A percentile compares a stretch with the other conserved stretches of the same genome.
Evolutionary conservation across 495 filamentous ascomycete species (phyloP).

Genomic region (Penicillium goetzii): DNA sequence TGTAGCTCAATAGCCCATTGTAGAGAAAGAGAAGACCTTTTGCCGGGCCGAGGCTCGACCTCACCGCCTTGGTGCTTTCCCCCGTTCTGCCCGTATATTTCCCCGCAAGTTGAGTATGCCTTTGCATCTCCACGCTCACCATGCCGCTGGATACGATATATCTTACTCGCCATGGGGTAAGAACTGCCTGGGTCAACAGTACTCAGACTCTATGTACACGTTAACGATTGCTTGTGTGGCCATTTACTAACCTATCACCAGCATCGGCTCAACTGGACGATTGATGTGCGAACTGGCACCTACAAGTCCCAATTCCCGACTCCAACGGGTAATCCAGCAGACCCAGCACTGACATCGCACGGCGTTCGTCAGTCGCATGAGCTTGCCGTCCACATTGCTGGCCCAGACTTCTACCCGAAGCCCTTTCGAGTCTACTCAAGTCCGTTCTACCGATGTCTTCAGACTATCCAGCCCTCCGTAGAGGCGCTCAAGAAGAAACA

Average conservation of each 20-base stretch:
- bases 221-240: not conserved
- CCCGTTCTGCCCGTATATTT: constrained; percentile 24
- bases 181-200: constrained; percentile 29
- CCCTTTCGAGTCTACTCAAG: constrained; percentile 72
- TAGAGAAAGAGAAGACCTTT: not conserved
- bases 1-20: not conserved
- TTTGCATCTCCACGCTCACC: constrained; percentile 5
- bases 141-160: constrained; percentile 79
- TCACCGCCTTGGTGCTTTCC: constrained; percentile 26
- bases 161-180: constrained; percentile 82
- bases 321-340: constrained; percentile 82
- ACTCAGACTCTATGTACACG: not conserved
- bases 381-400: constrained; percentile 66
- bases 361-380: constrained; percentile 84
- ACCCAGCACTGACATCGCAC: constrained; percentile 84
- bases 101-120: constrained; percentile 22
- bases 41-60: constrained; percentile 22
- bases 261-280: constrained; percentile 89
- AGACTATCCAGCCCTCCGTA: constrained; percentile 77
- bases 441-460: constrained; percentile 90
- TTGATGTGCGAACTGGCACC: constrained; percentile 74
- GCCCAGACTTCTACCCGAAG: constrained; percentile 65
- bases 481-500: constrained; percentile 50
- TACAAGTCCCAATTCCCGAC: constrained; percentile 70
- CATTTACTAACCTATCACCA: constrained; percentile 35